Evolutionary conservation across 805 yeast species (phyloP).

Genomic region (Ogataea neopini): DNA sequence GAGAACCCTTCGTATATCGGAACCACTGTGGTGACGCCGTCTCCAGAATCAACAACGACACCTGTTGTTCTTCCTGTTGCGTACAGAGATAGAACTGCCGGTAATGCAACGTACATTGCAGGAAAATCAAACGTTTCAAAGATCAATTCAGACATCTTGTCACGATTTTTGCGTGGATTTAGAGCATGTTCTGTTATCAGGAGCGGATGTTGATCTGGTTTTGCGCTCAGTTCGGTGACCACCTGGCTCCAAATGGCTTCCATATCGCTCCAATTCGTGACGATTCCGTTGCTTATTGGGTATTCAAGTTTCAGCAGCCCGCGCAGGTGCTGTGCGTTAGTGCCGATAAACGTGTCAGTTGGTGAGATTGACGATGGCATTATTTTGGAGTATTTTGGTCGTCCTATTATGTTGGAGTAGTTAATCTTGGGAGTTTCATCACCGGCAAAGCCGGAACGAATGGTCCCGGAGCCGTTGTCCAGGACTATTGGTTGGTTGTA

Average conservation of each 20-base stretch:
- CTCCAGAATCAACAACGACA: conserved; percentile 86
- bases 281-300: conserved; percentile 80
- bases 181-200: conserved; percentile 88
- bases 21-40: conserved; percentile 85
- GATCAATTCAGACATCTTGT: conserved; percentile 58
- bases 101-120: conserved; percentile 69
- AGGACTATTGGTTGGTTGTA: conserved; percentile 73
- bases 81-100: conserved; percentile 80
- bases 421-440: conserved; percentile 74
- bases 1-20: conserved; percentile 92
- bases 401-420: conserved; percentile 69
- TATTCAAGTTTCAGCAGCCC: conserved; percentile 72
- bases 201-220: conserved; percentile 78
- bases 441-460: conserved; percentile 93
- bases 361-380: conserved; percentile 66
- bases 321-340: conserved; percentile 68
- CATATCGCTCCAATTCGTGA: conserved; percentile 84
- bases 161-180: conserved; percentile 65
- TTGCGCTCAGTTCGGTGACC: conserved; percentile 49
- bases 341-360: conserved; percentile 69
- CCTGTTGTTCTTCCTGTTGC: conserved; percentile 93
- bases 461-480: conserved; percentile 83
- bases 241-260: conserved; percentile 77
- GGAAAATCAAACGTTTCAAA: conserved; percentile 77
- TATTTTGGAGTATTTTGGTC: conserved; percentile 79